Conservation (phyloP, 1,139 yeast species). For the Scheffersomyces cryptocercus region DNA sequence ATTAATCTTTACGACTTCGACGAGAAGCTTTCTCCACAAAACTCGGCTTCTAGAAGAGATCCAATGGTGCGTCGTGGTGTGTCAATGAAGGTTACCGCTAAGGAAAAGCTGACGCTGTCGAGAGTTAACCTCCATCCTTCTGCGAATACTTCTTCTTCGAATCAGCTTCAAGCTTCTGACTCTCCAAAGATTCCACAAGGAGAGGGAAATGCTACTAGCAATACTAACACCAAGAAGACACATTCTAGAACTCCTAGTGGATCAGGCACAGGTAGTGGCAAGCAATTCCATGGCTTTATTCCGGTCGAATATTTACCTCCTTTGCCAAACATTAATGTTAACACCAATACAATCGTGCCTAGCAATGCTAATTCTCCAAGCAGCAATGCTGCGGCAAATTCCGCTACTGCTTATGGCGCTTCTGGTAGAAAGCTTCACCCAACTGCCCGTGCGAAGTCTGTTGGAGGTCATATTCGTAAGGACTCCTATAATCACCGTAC, state of each 20-base stretch:
- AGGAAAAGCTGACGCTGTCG: constrained; percentile 44
- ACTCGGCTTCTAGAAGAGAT: constrained; percentile 26
- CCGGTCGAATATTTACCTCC: constrained; percentile 53
- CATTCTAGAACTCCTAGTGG: constrained; percentile 32
- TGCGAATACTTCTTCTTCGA: constrained; percentile 19
- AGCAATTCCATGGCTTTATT: constrained; percentile 41
- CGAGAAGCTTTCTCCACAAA: constrained; percentile 16
- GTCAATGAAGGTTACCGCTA: constrained; percentile 62
- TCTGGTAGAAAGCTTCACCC: constrained; percentile 53
- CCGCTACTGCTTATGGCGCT: constrained; percentile 1
- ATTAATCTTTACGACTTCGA: constrained; percentile 12
- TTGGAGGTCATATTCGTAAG: constrained; percentile 74
- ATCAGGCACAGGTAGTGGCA: constrained; percentile 24
- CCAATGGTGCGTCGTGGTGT: constrained; percentile 63
- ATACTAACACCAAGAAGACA: constrained; percentile 3
- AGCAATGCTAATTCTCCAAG: constrained; percentile 1
- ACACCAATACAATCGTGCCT: constrained; percentile 21
- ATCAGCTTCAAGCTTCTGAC: constrained; percentile 1
- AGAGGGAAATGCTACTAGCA: neutral
- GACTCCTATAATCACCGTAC: constrained; percentile 44
- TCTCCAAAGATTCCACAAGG: constrained; percentile 1
- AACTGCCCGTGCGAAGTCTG: constrained; percentile 85
- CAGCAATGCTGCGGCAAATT: neutral
- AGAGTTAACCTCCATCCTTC: constrained; percentile 22
- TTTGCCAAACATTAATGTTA: constrained; percentile 43